Base-by-base conservation (phyloP, 225 moss, liverwort and hornwort genomes). In the Sphagnum tenellum region DNA sequence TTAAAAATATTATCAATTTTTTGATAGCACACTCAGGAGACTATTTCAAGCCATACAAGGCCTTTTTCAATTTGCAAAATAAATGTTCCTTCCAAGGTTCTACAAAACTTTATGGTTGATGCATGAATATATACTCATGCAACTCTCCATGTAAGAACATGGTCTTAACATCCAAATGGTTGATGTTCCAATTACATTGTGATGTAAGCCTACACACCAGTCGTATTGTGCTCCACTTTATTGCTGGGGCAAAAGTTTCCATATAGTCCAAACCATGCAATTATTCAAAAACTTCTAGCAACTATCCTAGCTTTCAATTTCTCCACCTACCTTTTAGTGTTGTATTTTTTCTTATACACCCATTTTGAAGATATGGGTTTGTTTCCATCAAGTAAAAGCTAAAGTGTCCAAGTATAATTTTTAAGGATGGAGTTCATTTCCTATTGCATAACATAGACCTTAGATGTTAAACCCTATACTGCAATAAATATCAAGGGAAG, bases 141-240 rank as follows among this genome's bases (percentile, higher is more conserved):
- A 72, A 45, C 6, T 48, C 48, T 8, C 72, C 66, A 51, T 72
- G 59, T 2, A 72, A 49, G 64, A 72, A 72, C 2, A 50, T 47
- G 1, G 72, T 72, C 46, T 63, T 70, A 0, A 70, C 45, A 47
- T 70, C 70, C 2, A 70, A 4, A 3, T 70, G 63, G 1, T 0
- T 1, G 2, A 64, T 44, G 5, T 8, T 3, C 63, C 45, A 64
- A 2, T 47, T 3, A 0, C 11, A 3, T 1, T 46, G 7, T 2
- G 63, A 5, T 11, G 53, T 54, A 5, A 70, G 7, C 14, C 46
- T 0, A 7, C 45, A 8, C 10, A 70, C 9, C 3, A n/a, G 3
- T 12, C 54, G 2, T 3, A 64, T 51, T 1, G 63, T 72, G 50
- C 1, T 6, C 65, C 57, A 72, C 12, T 72, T 72, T 12, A 66